These are phyloP conservation scores for Pyrenochaeta sp. DNA, from an alignment of 2,329 filamentous ascomycete genomes.

Conservation along the genomic window DNA sequence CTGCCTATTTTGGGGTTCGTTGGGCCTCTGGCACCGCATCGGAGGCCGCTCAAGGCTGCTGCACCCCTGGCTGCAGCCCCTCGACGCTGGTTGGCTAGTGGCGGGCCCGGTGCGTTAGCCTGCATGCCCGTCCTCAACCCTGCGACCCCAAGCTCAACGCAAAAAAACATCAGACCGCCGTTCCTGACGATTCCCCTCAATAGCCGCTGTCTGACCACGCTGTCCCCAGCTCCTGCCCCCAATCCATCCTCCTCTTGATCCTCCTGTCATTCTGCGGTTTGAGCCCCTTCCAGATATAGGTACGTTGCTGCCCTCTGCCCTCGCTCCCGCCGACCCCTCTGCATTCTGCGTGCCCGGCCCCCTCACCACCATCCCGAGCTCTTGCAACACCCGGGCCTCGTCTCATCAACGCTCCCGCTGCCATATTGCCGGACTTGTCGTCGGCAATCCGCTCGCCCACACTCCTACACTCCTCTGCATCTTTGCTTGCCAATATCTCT, in stretches of 20 bases:
- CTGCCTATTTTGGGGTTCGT: slow-evolving; percentile 3
- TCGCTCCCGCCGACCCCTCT: slow-evolving; percentile 9
- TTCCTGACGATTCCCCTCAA: slow-evolving; percentile 26
- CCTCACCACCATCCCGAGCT: slow-evolving; percentile 27
- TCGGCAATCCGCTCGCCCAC: slow-evolving; percentile 22
- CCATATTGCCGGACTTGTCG: slow-evolving; percentile 23
- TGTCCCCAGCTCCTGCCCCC: slow-evolving; percentile 18
- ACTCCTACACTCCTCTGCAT: slow-evolving; percentile 20
- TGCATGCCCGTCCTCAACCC: slow-evolving; percentile 28
- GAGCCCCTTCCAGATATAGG: slow-evolving; percentile 42
- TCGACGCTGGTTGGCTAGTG: slow-evolving; percentile 15
- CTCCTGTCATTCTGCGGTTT: slow-evolving; percentile 16
- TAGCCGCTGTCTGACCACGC: slow-evolving; percentile 31
- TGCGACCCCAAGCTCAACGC: slow-evolving; percentile 38
- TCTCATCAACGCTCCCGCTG: slow-evolving; percentile 20
- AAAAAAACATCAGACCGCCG: slow-evolving; percentile 49
- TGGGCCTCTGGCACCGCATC: slow-evolving; percentile 2
- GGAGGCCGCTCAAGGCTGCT: slow-evolving; percentile 13
- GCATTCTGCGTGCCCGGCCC: slow-evolving; percentile 22
- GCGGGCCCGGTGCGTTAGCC: slow-evolving; percentile 23
- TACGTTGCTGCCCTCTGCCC: too few relatives aligned
- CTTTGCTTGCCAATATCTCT: slow-evolving; percentile 14
- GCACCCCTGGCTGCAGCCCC: slow-evolving; percentile 16
- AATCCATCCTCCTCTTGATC: slow-evolving; percentile 17
- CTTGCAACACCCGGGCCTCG: too few relatives aligned